Percentiles rank a stretch among this genome's conserved stretches.
Evolutionary conservation across 441 rosid species (phyloP).

Genomic region (Hura crepitans): DNA sequence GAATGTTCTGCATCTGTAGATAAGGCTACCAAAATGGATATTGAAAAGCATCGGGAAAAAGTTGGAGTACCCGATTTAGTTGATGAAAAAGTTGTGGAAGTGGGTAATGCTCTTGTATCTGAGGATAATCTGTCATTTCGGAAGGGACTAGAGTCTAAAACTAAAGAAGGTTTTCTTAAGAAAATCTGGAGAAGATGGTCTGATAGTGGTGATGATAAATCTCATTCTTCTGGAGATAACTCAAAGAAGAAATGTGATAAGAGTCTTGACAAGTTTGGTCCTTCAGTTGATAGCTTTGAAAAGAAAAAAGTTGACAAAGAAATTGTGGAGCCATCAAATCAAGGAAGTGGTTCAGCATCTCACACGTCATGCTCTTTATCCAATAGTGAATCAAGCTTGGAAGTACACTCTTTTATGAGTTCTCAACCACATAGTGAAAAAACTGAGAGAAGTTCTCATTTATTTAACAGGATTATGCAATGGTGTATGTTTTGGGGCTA

Average conservation of each 20-base stretch:
- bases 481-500: conserved; percentile 38
- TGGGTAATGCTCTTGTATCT: background rate
- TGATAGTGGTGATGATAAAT: conserved; percentile 26
- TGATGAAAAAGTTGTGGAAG: conserved; percentile 14
- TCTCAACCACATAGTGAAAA: conserved; percentile 21
- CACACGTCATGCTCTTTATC: conserved; percentile 21
- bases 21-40: conserved; percentile 10
- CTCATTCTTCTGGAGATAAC: conserved; percentile 23
- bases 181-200: conserved; percentile 42
- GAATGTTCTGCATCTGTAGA: conserved; percentile 10
- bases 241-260: conserved; percentile 21
- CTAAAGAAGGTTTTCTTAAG: conserved; percentile 30
- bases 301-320: conserved; percentile 25
- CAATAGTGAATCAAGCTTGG: conserved; percentile 24
- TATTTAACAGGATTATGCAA: conserved; percentile 32
- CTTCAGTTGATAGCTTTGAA: conserved; percentile 17
- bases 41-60: conserved; percentile 13
- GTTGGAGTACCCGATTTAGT: conserved; percentile 17
- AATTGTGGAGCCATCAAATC: conserved; percentile 15
- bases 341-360: conserved; percentile 17
- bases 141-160: conserved; percentile 27
- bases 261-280: conserved; percentile 15
- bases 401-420: conserved; percentile 19
- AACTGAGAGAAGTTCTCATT: conserved; percentile 25
- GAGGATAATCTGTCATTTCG: conserved; percentile 17